phyloP scores from a whole-genome alignment of 805 yeast species.

The Suhomyces prunicola region DNA sequence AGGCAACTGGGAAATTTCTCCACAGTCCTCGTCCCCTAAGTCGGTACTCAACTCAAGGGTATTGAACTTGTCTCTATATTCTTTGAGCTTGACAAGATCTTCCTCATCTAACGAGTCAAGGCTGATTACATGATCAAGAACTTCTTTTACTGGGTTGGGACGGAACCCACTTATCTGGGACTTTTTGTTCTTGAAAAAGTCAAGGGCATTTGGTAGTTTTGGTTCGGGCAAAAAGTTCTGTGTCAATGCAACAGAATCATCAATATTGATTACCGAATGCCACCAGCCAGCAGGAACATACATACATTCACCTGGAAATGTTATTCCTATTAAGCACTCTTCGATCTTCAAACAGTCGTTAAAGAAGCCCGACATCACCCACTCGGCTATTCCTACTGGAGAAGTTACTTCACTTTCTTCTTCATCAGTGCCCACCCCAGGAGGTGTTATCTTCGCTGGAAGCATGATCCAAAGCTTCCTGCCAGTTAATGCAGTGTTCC shows the following conservation, averaged over 20 bases:
- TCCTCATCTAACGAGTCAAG: slow-evolving; percentile 7
- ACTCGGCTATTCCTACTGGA: slow-evolving; percentile 90
- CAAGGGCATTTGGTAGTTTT: slow-evolving; percentile 57
- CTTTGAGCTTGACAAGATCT: slow-evolving; percentile 16
- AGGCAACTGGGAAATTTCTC: slow-evolving; percentile 44
- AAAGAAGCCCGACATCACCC: slow-evolving; percentile 82
- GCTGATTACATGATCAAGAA: slow-evolving; percentile 22
- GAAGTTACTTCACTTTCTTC: slow-evolving; percentile 86
- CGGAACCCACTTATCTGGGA: slow-evolving; percentile 81
- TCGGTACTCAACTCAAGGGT: slow-evolving; percentile 16
- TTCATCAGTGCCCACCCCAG: slow-evolving; percentile 76
- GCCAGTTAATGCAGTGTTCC: slow-evolving; percentile 80
- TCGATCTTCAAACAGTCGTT: slow-evolving; percentile 59
- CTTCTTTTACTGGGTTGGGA: slow-evolving; percentile 45
- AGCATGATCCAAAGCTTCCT: slow-evolving; percentile 85
- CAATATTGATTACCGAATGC: slow-evolving; percentile 88
- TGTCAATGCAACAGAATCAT: slow-evolving; percentile 81
- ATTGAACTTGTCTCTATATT: slow-evolving; percentile 26
- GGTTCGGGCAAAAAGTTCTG: slow-evolving; percentile 80
- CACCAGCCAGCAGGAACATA: slow-evolving; percentile 97
- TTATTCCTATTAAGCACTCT: slow-evolving; percentile 64
- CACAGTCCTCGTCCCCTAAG: slow-evolving; percentile 59
- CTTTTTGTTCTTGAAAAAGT: slow-evolving; percentile 63
- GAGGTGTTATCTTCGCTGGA: slow-evolving; percentile 74
- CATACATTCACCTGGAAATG: slow-evolving; percentile 79